A percentile compares a stretch with the other conserved stretches of the same genome.
These are phyloP conservation scores for Tothia fuscella DNA, from an alignment of 2,329 filamentous ascomycete species.

Conservation along the genomic window DNA sequence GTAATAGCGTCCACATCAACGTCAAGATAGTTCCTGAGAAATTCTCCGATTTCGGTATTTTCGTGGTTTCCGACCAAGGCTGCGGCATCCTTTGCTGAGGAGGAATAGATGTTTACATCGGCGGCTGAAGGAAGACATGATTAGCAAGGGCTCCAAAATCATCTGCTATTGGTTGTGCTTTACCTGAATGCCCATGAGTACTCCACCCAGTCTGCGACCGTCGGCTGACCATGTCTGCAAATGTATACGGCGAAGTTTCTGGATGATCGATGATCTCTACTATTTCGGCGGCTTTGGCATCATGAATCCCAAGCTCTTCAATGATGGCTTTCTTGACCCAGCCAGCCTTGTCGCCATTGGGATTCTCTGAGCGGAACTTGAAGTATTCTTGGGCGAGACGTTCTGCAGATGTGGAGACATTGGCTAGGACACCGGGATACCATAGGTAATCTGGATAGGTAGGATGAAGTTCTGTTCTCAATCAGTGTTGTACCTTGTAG, in stretches of 20 bases:
- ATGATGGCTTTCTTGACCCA: conserved; percentile 63
- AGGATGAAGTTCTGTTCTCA: conserved; percentile 43
- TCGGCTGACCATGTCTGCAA: conserved; percentile 77
- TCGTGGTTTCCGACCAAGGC: conserved; percentile 75
- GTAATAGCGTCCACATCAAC: conserved; percentile 73
- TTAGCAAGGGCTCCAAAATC: neutral
- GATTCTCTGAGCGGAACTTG: conserved; percentile 39
- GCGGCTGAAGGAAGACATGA: conserved; percentile 48
- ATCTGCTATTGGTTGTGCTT: neutral
- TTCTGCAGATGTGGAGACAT: conserved; percentile 64
- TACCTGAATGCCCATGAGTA: conserved; percentile 71
- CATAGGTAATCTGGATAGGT: conserved; percentile 61
- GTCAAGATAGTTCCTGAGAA: conserved; percentile 65
- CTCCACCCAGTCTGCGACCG: conserved; percentile 87
- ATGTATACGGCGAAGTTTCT: conserved; percentile 44
- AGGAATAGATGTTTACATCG: conserved; percentile 94
- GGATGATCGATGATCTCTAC: conserved; percentile 49
- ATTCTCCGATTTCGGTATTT: conserved; percentile 83
- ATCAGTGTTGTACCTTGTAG: neutral
- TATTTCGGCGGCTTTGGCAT: conserved; percentile 63
- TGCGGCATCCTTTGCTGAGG: conserved; percentile 49
- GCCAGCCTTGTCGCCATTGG: conserved; percentile 23
- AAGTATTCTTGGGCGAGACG: conserved; percentile 53
- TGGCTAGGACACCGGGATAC: conserved; percentile 72
- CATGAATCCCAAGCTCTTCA: conserved; percentile 61